Conservation (phyloP, 129 eudicot species). For the Artemisia argyi region DNA sequence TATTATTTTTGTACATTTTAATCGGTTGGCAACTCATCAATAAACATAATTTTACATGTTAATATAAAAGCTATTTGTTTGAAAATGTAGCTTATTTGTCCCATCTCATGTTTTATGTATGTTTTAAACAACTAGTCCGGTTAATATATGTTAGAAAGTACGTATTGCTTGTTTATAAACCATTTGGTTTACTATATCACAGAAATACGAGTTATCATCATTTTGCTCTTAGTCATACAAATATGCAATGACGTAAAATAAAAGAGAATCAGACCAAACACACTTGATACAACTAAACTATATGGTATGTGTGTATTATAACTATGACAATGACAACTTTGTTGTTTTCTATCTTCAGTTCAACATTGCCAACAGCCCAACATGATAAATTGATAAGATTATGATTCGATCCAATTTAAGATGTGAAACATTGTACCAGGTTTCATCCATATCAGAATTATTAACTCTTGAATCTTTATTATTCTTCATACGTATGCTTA, state of each 20-base stretch:
- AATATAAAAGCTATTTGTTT: no score
- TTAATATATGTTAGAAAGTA: no score
- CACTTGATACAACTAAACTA: background rate
- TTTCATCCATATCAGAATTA: background rate
- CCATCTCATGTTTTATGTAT: no score
- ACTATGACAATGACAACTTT: background rate
- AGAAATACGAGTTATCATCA: no score
- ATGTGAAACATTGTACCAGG: constrained; percentile 1
- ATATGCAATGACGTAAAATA: background rate
- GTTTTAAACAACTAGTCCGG: no score
- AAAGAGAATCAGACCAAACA: background rate
- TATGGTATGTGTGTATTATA: no score
- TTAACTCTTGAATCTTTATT: constrained; percentile 19
- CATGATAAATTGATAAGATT: constrained; percentile 10
- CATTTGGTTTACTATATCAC: no score
- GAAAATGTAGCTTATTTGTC: no score
- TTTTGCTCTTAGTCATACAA: background rate
- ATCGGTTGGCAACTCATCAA: no score
- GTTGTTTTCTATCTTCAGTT: background rate
- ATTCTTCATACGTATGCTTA: background rate
- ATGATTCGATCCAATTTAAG: background rate
- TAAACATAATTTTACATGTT: no score
- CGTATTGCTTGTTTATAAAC: no score
- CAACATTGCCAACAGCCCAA: background rate
- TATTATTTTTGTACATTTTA: no score